Percentiles rank a stretch among this genome's conserved stretches.
Evolutionary conservation across 1,139 yeast genomes (phyloP).

Genomic region (Tardiomyces depauwii): DNA sequence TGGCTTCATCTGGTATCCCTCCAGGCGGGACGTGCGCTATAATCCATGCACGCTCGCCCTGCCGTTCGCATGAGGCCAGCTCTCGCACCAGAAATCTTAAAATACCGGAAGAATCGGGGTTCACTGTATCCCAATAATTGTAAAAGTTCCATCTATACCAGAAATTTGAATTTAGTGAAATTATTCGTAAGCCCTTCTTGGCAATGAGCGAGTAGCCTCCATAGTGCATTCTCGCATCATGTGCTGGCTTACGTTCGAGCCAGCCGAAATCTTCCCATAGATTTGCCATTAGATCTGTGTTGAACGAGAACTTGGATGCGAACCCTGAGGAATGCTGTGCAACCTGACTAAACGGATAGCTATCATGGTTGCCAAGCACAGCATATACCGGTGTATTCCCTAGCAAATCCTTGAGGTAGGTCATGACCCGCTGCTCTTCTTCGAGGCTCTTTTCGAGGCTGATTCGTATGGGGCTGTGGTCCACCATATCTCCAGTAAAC

Average conservation of each 20-base stretch:
- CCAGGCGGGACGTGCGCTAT: conserved; percentile 58
- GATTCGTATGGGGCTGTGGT: conserved; percentile 47
- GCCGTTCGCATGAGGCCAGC: conserved; percentile 44
- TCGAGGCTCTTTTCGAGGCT: conserved; percentile 40
- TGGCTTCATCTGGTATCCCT: conserved; percentile 35
- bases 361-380: conserved; percentile 62
- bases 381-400: conserved; percentile 50
- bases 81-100: conserved; percentile 52
- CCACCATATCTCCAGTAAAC: conserved; percentile 63
- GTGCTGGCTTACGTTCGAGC: conserved; percentile 16
- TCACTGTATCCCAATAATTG: conserved; percentile 44
- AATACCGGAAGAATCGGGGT: conserved; percentile 55
- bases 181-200: conserved; percentile 45
- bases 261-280: conserved; percentile 35
- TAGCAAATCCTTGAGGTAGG: conserved; percentile 44
- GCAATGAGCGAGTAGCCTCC: conserved; percentile 54
- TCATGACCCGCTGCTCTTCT: conserved; percentile 42
- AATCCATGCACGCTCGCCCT: conserved; percentile 57
- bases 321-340: conserved; percentile 44
- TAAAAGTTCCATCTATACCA: conserved; percentile 57
- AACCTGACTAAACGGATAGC: conserved; percentile 60
- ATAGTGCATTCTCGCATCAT: conserved; percentile 35
- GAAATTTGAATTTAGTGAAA: conserved; percentile 55
- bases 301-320: conserved; percentile 44
- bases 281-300: conserved; percentile 48